These are phyloP conservation scores for Scolecobasidium constrictum DNA, from an alignment of 2,329 filamentous ascomycete species.

Conservation along the genomic window DNA sequence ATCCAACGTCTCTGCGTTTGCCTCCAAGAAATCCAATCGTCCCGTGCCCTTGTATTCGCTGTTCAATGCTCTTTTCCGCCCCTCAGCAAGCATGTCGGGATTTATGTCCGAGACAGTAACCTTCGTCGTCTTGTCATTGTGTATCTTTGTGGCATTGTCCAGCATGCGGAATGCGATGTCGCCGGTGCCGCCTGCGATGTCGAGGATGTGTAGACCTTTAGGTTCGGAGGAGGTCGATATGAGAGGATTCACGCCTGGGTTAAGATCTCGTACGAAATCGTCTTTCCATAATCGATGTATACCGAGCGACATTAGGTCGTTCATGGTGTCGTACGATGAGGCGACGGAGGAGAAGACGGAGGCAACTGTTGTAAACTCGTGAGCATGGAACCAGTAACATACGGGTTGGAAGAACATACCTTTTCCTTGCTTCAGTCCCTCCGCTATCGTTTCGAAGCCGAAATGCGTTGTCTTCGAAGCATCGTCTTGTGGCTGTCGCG, in stretches of 20 bases:
- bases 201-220: slow-evolving; percentile 65
- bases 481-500: slow-evolving; percentile 31
- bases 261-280: slow-evolving; percentile 84
- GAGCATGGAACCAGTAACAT: slow-evolving; percentile 1
- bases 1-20: slow-evolving; percentile 71
- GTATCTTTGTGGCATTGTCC: slow-evolving; percentile 70
- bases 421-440: slow-evolving; percentile 63
- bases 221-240: slow-evolving; percentile 38
- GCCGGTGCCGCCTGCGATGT: slow-evolving; percentile 92
- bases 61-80: slow-evolving; percentile 61
- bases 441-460: slow-evolving; percentile 75
- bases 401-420: slow-evolving; percentile 30
- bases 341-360: slow-evolving; percentile 93
- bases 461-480: slow-evolving; percentile 64
- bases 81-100: slow-evolving; percentile 83
- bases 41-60: slow-evolving; percentile 47
- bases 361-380: slow-evolving; percentile 46
- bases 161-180: slow-evolving; percentile 97
- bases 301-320: slow-evolving; percentile 96
- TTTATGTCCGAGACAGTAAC: slow-evolving; percentile 97
- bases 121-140: slow-evolving; percentile 66
- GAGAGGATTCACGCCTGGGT: slow-evolving; percentile 57
- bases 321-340: slow-evolving; percentile 93
- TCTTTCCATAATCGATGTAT: slow-evolving; percentile 97
- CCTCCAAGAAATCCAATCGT: slow-evolving; percentile 66